Evolutionary conservation across 2,329 filamentous ascomycete species (phyloP), one percentile per base, ranked within the genome.

Genomic region (Sarocladiaceae sp.): DNA sequence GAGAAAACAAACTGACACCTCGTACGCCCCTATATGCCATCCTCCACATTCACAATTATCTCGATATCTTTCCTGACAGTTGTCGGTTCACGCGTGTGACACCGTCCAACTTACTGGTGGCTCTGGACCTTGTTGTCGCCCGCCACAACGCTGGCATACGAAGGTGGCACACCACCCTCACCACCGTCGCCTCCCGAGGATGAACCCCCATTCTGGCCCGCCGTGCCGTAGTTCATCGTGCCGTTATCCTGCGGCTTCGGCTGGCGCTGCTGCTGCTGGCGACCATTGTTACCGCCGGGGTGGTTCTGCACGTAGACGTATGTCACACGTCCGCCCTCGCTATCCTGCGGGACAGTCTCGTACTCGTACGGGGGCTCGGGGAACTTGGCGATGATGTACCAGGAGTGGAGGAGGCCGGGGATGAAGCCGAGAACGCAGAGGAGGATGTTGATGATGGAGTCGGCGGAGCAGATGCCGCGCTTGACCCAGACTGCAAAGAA

Each of bases 341-440:
- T 54, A 56, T 78, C 75, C 44, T 81, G 78, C 4, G 76, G 66
- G 32, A 85, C 62, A 42, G 72, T 67, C 53, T 87, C 78, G 66
- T 93, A 89, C 50, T 84, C 79, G 63, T 76, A 77, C 47, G 82
- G 73, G 32, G 76, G 54, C 49, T 96, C 91, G 47, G 93, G 93
- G 63, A 84, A 87, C 60, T 87, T 85, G 57, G 87, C 79, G 66
- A 98, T 96, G 66, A 97, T 95, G 75, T 97, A 98, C 91, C 93
- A 97, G 50, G 90, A 80, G 70, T 98, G 93, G 2, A 98, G 70
- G 41, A 97, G 83, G 49, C 91, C 91, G 16, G 91, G 91, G 48
- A 97, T 66, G 59, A 75, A 88, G 56, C 83, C 86, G 18, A 91
- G 79, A 44, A 80, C 62, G 65, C 85, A 93, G 57, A 97, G 88